These are phyloP conservation scores for Pestalotiopsis sp. DNA, from an alignment of 2,329 filamentous ascomycete species.

Conservation along the genomic window DNA sequence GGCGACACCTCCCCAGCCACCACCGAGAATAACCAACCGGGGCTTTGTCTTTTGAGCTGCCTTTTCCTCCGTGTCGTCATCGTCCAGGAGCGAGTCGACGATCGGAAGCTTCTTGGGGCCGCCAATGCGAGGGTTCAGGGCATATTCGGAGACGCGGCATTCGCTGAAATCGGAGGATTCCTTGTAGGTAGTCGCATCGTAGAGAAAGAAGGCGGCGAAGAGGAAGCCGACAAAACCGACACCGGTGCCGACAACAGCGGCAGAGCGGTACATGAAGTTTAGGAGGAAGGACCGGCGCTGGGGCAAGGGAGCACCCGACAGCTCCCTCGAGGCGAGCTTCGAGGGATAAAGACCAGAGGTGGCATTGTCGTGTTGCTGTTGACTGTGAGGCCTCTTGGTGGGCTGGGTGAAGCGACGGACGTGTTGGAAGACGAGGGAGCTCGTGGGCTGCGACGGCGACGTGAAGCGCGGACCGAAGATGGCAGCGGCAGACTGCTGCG, in stretches of 20 bases:
- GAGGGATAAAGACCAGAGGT: slow-evolving; percentile 22
- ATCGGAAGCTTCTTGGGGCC: slow-evolving; percentile 96
- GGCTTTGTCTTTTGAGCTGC: slow-evolving; percentile 81
- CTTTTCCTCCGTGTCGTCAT: slow-evolving; percentile 76
- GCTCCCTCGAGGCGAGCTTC: slow-evolving; percentile 33
- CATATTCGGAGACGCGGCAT: slow-evolving; percentile 80
- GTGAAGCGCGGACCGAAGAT: not conserved
- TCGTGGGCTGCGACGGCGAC: not conserved
- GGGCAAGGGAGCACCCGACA: slow-evolving; percentile 55
- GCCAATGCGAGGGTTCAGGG: slow-evolving; percentile 76
- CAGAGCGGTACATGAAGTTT: slow-evolving; percentile 67
- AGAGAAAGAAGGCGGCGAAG: slow-evolving; percentile 84
- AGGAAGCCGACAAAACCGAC: slow-evolving; percentile 68
- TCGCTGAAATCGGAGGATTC: slow-evolving; percentile 67
- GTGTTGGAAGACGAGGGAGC: not conserved
- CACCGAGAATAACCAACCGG: slow-evolving; percentile 86
- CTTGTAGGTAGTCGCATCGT: slow-evolving; percentile 89
- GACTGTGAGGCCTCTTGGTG: not conserved
- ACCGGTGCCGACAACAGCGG: slow-evolving; percentile 74
- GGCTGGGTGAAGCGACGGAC: slow-evolving; percentile 1
- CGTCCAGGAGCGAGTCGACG: slow-evolving; percentile 82
- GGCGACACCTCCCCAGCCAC: slow-evolving; percentile 93
- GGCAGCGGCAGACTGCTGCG: not conserved
- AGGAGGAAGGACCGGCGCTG: slow-evolving; percentile 47
- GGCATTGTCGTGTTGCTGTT: not conserved